phyloP scores from a whole-genome alignment of 139 green algal species.

The Parachlorella kessleri region DNA sequence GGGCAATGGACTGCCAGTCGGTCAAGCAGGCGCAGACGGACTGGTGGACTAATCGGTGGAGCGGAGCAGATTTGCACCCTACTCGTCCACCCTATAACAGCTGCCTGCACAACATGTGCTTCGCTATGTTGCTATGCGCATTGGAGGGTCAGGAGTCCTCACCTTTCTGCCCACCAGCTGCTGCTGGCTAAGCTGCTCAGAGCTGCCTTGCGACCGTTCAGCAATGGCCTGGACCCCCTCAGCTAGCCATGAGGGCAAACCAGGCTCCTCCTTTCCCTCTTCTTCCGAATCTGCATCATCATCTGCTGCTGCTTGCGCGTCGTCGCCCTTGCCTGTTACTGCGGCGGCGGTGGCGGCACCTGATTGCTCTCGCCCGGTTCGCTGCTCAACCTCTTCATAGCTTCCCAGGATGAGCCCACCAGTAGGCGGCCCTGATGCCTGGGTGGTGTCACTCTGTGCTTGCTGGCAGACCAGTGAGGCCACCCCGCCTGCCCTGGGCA shows the following conservation, averaged over 20 bases:
- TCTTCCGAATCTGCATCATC: not conserved
- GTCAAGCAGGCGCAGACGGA: too few relatives aligned
- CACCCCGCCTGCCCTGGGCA: not conserved
- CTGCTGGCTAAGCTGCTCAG: not conserved
- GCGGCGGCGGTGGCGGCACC: not conserved
- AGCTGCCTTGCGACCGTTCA: slow-evolving; percentile 5
- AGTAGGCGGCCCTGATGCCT: not conserved
- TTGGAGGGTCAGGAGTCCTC: too few relatives aligned
- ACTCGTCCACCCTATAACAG: too few relatives aligned
- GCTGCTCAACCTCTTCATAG: not conserved
- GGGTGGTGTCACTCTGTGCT: slow-evolving; percentile 11
- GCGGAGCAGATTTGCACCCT: too few relatives aligned
- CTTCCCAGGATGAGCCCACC: not conserved
- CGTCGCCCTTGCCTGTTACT: not conserved
- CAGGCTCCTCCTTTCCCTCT: not conserved
- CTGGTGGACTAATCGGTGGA: too few relatives aligned
- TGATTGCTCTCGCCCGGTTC: too few relatives aligned
- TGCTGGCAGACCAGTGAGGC: slow-evolving; percentile 1
- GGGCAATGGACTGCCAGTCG: too few relatives aligned
- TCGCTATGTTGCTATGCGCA: too few relatives aligned
- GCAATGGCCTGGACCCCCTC: slow-evolving; percentile 5
- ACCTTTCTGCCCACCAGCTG: slow-evolving; percentile 34
- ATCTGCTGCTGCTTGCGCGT: not conserved
- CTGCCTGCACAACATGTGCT: too few relatives aligned
- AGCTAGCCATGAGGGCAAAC: slow-evolving; percentile 7